Base-by-base conservation (phyloP, 2,329 filamentous ascomycete species). In the Alternaria sp. region DNA sequence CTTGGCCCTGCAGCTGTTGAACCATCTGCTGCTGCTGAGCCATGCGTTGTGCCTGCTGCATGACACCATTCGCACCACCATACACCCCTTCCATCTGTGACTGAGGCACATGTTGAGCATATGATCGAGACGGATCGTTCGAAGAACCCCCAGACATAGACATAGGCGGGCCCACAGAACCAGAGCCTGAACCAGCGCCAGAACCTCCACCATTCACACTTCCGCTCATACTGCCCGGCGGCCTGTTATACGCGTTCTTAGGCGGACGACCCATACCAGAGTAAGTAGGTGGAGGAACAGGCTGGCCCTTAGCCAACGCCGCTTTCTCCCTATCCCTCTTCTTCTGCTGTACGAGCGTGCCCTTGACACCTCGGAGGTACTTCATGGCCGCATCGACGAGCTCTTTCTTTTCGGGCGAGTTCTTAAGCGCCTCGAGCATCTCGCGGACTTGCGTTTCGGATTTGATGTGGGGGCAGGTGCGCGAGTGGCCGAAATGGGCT, bases 381-480 rank as follows among this genome's bases (percentile, higher is more conserved):
- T 84, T 86, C 44, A 80, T 83, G 3, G 88, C 88, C 26, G 82
- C 74, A 11, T 85, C 82, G 11, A 90, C 80, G 8, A 88, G 74
- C 19, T 86, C 81, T 25, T 80, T 80, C 11, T 84, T 81, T 72
- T 91, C 89, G 0, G 82, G 84, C 58, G 86, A 89, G 57, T 82
- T 78, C 69, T 88, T 88, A 21, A 93, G 77, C 0, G 86, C 85
- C 59, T 88, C 84, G 15, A 93, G 80, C 84, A 93, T 90, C 19
- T 86, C 80, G 57, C 86, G 83, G 15, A 93, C 83, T 71, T 92
- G 86, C 4, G 84, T 86, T 65, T 91, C 87, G 4, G 87, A 88
- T 57, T 82, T 82, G 55, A 92, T 83, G 72, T 89, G 87, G 13
- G 89, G 87, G 71, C 90, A 92, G 9, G 83, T 84, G 30, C 86